Percentiles rank a stretch among this genome's conserved stretches.
These are phyloP conservation scores for Septoria petroselini DNA, from an alignment of 2,329 filamentous ascomycete genomes.

Conservation along the genomic window DNA sequence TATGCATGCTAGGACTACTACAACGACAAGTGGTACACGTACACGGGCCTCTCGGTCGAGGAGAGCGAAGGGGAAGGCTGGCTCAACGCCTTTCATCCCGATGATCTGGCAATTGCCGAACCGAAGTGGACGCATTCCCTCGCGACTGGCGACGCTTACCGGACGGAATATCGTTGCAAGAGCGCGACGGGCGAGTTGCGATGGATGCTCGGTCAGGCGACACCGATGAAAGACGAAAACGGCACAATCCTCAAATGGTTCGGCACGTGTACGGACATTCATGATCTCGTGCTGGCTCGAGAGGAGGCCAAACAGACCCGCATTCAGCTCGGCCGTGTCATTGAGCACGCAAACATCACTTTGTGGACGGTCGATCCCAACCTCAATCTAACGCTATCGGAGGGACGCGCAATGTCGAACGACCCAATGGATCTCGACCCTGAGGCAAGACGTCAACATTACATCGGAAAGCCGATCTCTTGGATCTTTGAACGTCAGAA, in stretches of 20 bases:
- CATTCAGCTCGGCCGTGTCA: slow-evolving; percentile 69
- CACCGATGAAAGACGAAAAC: slow-evolving; percentile 62
- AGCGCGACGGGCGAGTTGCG: slow-evolving; percentile 67
- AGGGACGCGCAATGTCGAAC: slow-evolving; percentile 54
- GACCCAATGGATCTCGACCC: slow-evolving; percentile 11
- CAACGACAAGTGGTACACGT: slow-evolving; percentile 71
- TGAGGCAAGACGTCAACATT: slow-evolving; percentile 19
- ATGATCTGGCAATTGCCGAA: slow-evolving; percentile 59
- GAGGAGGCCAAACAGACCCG: slow-evolving; percentile 63
- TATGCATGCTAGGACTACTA: no score
- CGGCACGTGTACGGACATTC: slow-evolving; percentile 75
- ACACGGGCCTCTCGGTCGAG: slow-evolving; percentile 64
- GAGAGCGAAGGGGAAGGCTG: slow-evolving; percentile 62
- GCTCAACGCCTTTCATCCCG: slow-evolving; percentile 64
- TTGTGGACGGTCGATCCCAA: slow-evolving; percentile 68
- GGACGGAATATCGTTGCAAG: slow-evolving; percentile 67
- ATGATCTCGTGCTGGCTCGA: slow-evolving; percentile 68
- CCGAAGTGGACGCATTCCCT: slow-evolving; percentile 62
- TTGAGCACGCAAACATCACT: slow-evolving; percentile 71
- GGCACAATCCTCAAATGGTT: slow-evolving; percentile 76
- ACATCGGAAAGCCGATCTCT: slow-evolving; percentile 61
- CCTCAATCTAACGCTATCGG: slow-evolving; percentile 63
- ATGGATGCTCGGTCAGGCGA: slow-evolving; percentile 73
- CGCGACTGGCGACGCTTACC: slow-evolving; percentile 65
- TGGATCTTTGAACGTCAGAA: slow-evolving; percentile 54